Base-by-base conservation (phyloP, 352 stramenopile genomes). In the Thraustotheca clavata region DNA sequence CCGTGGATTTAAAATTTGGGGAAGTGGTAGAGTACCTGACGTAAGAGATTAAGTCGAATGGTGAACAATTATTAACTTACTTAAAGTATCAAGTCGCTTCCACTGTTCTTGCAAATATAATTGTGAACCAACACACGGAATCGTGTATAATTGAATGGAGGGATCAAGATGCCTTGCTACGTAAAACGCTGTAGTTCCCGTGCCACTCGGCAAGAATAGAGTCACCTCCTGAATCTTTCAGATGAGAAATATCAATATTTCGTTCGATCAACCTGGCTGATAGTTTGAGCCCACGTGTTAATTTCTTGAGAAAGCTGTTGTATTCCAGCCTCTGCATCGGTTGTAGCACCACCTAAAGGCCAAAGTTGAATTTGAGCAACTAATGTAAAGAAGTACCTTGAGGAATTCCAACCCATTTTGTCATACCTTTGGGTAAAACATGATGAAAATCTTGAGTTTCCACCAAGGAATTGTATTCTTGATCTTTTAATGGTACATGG, bases 161-260 rank as follows among this genome's bases (percentile, higher is more conserved):
- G 73, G 67, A 26, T 75, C 26, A 14, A 92, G 49, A 59, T 92
- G 73, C 49, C 90, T 84, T 9, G 81, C 78, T 43, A 94, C 71
- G 59, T 92, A 94, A 54, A 90, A 71, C 12, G 83, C 83, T 2
- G 81, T 91, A 0, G 85, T 91, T 16, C 85, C 85, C 0, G 85
- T 94, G 8, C 85, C 85, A 49, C 76, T 85, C 0, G 85, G 83
- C 4, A 94, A 46, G 12, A 91, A 78, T 14, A 94, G 72, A 0
- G 80, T 77, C 41, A 89, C n/a, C 12, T 24, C 32, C 57, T 62
- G 52, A 18, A 12, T 6, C 16, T 20, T 16, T 24, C 31, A 8
- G 31, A 8, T 48, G 4, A 48, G 22, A 22, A 87, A 0, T 26
- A 14, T 49, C 22, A 5, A 8, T 67, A 29, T n/a, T 18, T 60